These are phyloP conservation scores for Lobosporangium transversale DNA, from an alignment of 192 early-diverging fungal species.

Conservation along the genomic window DNA sequence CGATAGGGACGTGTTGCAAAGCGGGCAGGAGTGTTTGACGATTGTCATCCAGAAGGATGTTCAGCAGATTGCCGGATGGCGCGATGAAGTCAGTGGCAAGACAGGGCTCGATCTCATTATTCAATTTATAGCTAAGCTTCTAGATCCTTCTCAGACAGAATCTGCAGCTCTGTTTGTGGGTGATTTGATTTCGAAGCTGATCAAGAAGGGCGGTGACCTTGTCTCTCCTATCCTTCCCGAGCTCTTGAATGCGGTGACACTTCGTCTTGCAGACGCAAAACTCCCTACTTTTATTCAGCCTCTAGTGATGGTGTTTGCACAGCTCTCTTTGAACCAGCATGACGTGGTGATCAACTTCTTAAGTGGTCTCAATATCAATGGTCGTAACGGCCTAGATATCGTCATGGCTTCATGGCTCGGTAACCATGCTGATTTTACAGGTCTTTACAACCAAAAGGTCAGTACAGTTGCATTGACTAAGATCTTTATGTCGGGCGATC, in stretches of 20 bases:
- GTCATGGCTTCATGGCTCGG: slow-evolving; percentile 85
- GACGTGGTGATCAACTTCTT: slow-evolving; percentile 82
- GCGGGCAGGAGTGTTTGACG: slow-evolving; percentile 86
- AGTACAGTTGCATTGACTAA: slow-evolving; percentile 82
- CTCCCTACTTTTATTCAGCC: slow-evolving; percentile 86
- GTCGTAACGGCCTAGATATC: slow-evolving; percentile 76
- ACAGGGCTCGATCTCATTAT: slow-evolving; percentile 86
- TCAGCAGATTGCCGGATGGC: slow-evolving; percentile 77
- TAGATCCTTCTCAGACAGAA: slow-evolving; percentile 81
- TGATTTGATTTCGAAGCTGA: slow-evolving; percentile 86
- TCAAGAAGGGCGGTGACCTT: slow-evolving; percentile 78
- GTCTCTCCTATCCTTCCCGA: slow-evolving; percentile 77
- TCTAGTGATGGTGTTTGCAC: slow-evolving; percentile 87
- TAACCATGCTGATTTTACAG: slow-evolving; percentile 83
- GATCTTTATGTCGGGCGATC: slow-evolving; percentile 73
- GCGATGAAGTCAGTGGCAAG: slow-evolving; percentile 55
- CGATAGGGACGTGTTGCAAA: slow-evolving; percentile 87
- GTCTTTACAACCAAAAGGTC: slow-evolving; percentile 85
- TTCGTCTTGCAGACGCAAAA: slow-evolving; percentile 75
- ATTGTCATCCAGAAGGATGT: slow-evolving; percentile 83
- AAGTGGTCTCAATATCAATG: slow-evolving; percentile 62
- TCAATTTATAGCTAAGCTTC: slow-evolving; percentile 80
- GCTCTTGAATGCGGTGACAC: slow-evolving; percentile 79
- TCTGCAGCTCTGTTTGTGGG: slow-evolving; percentile 89
- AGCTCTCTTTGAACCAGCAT: slow-evolving; percentile 77